Percentiles rank a stretch among this genome's conserved stretches.
Conservation (phyloP, 164 flowering plant species). For the Euptelea pleiosperma region DNA sequence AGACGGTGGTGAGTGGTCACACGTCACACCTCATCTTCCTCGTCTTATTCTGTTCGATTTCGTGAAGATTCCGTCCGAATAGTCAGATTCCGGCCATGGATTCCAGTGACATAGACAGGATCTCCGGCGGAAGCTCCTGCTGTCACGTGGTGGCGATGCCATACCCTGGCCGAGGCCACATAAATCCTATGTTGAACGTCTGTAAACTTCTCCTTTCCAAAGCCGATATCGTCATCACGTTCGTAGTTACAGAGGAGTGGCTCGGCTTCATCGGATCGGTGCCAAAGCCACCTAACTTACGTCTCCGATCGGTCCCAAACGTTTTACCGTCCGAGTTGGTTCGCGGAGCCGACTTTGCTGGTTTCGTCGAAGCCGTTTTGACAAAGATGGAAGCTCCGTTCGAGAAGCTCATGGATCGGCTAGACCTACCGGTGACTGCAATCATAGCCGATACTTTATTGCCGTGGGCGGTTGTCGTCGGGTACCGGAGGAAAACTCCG, state of each 20-base stretch:
- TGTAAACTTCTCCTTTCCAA: constrained; percentile 34
- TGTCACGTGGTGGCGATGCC: constrained; percentile 56
- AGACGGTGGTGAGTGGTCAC: no score
- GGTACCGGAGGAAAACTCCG: constrained; percentile 43
- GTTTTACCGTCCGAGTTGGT: constrained; percentile 67
- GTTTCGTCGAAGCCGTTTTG: constrained; percentile 48
- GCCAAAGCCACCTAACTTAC: constrained; percentile 31
- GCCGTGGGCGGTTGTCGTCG: constrained; percentile 44
- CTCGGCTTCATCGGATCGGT: constrained; percentile 43
- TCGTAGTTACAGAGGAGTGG: constrained; percentile 86
- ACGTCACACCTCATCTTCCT: no score
- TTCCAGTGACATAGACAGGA: background rate
- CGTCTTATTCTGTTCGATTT: no score
- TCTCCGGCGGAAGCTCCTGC: background rate
- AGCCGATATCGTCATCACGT: constrained; percentile 32
- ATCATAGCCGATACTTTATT: constrained; percentile 49
- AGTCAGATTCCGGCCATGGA: no score
- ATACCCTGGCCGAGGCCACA: constrained; percentile 58
- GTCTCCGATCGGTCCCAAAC: constrained; percentile 57
- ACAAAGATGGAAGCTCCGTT: constrained; percentile 57
- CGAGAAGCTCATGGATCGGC: constrained; percentile 45
- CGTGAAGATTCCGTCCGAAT: no score
- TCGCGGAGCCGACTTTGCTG: constrained; percentile 40
- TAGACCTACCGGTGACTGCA: constrained; percentile 27
- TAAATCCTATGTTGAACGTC: constrained; percentile 62